These are phyloP conservation scores for Cystodermella granulosa DNA, from an alignment of 1,284 basidiomycete genomes.

Conservation along the genomic window DNA sequence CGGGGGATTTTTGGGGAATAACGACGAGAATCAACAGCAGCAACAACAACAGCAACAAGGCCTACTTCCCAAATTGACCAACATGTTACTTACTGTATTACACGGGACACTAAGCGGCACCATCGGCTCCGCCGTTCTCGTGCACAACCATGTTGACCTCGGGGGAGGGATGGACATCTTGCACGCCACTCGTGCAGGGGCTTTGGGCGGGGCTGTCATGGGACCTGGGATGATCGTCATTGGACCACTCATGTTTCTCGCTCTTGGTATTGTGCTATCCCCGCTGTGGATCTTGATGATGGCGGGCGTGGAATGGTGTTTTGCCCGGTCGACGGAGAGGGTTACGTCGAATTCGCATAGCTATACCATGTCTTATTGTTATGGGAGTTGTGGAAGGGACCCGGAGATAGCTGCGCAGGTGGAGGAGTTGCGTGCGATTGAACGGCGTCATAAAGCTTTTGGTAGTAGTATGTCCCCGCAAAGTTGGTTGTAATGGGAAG, in stretches of 20 bases:
- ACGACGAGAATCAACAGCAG: background rate
- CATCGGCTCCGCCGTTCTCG: conserved; percentile 17
- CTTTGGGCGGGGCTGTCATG: conserved; percentile 18
- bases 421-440: background rate
- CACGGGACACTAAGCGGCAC: conserved; percentile 15
- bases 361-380: conserved; percentile 12
- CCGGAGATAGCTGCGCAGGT: conserved; percentile 14
- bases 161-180: conserved; percentile 16
- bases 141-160: conserved; percentile 14
- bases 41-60: too few species aligned
- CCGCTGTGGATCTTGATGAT: conserved; percentile 16
- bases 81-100: conserved; percentile 5
- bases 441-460: background rate
- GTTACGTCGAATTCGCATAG: conserved; percentile 12
- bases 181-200: conserved; percentile 21
- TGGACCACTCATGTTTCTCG: conserved; percentile 8
- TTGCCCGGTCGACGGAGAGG: conserved; percentile 13
- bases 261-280: conserved; percentile 13
- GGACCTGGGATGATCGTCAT: conserved; percentile 12
- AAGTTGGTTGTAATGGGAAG: too few species aligned
- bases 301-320: conserved; percentile 15
- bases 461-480: background rate
- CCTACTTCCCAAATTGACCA: conserved; percentile 11
- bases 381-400: conserved; percentile 15
- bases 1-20: background rate